A percentile compares a stretch with the other conserved stretches of the same genome.
Conservation (phyloP, 768 basidiomycete genomes). For the Panaeolus papilionaceus region DNA sequence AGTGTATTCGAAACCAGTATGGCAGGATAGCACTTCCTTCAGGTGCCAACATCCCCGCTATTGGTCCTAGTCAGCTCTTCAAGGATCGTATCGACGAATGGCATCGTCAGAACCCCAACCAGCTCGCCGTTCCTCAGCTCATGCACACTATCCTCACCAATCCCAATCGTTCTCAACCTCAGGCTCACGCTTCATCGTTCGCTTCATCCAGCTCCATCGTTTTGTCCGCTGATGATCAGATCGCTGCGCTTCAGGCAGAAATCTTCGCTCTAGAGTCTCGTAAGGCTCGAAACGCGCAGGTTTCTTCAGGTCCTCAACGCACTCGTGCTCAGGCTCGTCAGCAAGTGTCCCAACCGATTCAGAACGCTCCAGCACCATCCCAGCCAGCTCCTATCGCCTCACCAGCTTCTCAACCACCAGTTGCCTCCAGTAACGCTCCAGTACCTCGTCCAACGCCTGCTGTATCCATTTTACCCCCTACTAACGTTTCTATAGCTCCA, state of each 20-base stretch:
- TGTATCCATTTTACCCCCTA: not conserved
- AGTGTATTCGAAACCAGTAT: constrained; percentile 29
- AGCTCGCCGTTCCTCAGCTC: constrained; percentile 18
- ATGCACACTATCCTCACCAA: not conserved
- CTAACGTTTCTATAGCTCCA: not conserved
- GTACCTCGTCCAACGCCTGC: not conserved
- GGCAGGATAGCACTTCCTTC: constrained; percentile 31
- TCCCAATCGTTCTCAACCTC: not conserved
- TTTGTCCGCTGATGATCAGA: constrained; percentile 15
- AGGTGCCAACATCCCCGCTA: constrained; percentile 30
- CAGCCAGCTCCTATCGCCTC: not conserved
- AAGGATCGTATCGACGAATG: constrained; percentile 25
- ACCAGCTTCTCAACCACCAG: not conserved
- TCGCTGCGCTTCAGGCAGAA: constrained; percentile 22
- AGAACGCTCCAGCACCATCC: not conserved
- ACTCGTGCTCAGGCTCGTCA: constrained; percentile 16
- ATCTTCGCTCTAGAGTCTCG: not conserved
- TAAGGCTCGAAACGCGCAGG: not conserved
- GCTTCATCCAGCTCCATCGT: not conserved
- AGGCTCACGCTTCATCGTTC: not conserved
- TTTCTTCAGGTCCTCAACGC: constrained; percentile 4
- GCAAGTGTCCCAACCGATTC: not conserved
- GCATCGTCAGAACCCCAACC: constrained; percentile 24
- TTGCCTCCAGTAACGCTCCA: not conserved
- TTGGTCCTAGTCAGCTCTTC: constrained; percentile 17